Base-by-base conservation (phyloP, 2,329 filamentous ascomycete species). In the Hymenoscyphus albidus region DNA sequence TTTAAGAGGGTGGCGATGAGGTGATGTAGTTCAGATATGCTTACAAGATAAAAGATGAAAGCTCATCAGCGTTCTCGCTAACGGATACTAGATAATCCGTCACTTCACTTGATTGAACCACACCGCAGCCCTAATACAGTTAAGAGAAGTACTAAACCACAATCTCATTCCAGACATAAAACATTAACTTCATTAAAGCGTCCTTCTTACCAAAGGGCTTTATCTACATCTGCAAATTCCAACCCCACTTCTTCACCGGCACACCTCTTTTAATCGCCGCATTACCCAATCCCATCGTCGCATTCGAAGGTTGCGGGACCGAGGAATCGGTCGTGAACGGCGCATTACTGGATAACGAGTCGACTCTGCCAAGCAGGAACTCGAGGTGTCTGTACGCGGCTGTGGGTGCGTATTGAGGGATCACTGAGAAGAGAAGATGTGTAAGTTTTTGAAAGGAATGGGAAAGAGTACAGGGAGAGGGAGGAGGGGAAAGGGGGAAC, bases 311-410 rank as follows among this genome's bases (percentile, higher is more conserved):
- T 51, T 72, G 71, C 10, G 61, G 32, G 16, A 44, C 62, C 9
- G 48, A 16, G 10, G 42, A 44, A 56, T 71, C 70, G 0, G 72
- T 74, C 0, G 72, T 70, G 58, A 83, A 82, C 0, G 79, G 72
- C 14, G 62, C 72, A 1, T 74, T 78, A 13, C 77, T 76, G 12
- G 72, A 78, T 69, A 91, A 72, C 65, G 80, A 84, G 5, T 84
- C 78, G 10, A 93, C 85, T 48, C 90, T 80, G 0, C 91, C 91
- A 1, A 96, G 80, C 70, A 95, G 75, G 71, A 90, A 89, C 80
- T 95, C 91, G 22, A 95, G 74, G 64, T 91, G 88, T 40, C 91
- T 80, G 73, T 90, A 92, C 0, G 88, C 83, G 0, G 87, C 88
- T 14, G 81, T 83, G 0, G 90, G 88, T 18, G 86, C 83, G 72